Evolutionary conservation across 2,329 filamentous ascomycete species (phyloP).

Genomic region (Sporothrix curviconia): DNA sequence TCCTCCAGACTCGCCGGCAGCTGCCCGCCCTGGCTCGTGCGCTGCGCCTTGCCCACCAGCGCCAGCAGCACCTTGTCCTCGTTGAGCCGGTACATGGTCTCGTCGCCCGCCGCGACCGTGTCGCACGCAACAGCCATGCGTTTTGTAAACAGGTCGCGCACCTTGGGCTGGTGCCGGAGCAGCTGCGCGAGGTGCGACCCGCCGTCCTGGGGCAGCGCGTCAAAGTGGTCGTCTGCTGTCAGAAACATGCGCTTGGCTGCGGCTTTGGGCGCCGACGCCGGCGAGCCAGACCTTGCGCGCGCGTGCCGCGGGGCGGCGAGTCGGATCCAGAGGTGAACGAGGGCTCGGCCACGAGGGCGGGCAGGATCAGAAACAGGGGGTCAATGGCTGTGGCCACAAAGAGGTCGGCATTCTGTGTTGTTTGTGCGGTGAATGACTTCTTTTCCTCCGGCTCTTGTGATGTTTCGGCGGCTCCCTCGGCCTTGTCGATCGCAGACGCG

Average conservation of each 20-base stretch:
- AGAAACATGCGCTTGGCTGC: slow-evolving; percentile 63
- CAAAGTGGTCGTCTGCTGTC: slow-evolving; percentile 64
- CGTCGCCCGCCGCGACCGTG: slow-evolving; percentile 72
- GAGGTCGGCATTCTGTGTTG: slow-evolving; percentile 65
- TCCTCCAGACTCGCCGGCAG: slow-evolving; percentile 80
- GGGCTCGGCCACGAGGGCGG: slow-evolving; percentile 51
- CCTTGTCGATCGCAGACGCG: slow-evolving; percentile 8
- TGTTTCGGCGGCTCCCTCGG: neutral
- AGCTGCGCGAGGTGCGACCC: slow-evolving; percentile 55
- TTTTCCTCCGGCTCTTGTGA: too few species aligned
- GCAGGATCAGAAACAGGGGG: slow-evolving; percentile 74
- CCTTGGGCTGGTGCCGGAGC: slow-evolving; percentile 38
- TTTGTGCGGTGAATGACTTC: slow-evolving; percentile 27
- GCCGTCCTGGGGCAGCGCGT: slow-evolving; percentile 45
- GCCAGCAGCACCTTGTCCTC: slow-evolving; percentile 61
- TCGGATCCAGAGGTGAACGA: slow-evolving; percentile 24
- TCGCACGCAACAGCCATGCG: slow-evolving; percentile 71
- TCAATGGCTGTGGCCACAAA: slow-evolving; percentile 80
- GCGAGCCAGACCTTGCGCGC: neutral
- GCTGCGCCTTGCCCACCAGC: slow-evolving; percentile 64
- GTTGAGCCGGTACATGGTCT: slow-evolving; percentile 77
- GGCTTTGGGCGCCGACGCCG: slow-evolving; percentile 33
- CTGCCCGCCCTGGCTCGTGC: slow-evolving; percentile 50
- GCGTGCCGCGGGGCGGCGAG: slow-evolving; percentile 19
- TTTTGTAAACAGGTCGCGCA: slow-evolving; percentile 49